Base-by-base conservation (phyloP, 176 grass and related monocot species). In the Carex scoparia region DNA sequence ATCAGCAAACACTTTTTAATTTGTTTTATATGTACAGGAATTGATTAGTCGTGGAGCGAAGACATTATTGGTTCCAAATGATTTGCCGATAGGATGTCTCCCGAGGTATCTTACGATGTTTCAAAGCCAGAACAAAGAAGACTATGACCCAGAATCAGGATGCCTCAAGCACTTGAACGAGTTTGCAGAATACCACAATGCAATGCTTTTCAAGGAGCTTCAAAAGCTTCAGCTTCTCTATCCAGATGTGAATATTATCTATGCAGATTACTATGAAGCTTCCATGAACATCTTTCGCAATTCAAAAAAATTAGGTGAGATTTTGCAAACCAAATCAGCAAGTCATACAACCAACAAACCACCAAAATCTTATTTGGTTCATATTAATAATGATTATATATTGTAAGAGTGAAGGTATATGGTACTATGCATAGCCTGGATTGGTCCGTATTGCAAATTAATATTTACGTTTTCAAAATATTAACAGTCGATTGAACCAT, bases 81-180 rank as follows among this genome's bases (percentile, higher is more conserved):
- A 95, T 82, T 91, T 98, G 48, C 96, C 96, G 18, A 93, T 95
- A 18, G 96, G 96, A 2, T 98, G 96, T 12, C 28, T 90, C 31
- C 91, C 96, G 13, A 53, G 54, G 7, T 98, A 95, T 67, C 78
- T 98, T 2, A 87, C 85, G 35, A 53, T 91, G 38, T 95, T 95
- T 46, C 91, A 87, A 84, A 98, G 88, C 65, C 10, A 79, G n/a
- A 87, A 87, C 2, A 89, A 76, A 56, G 87, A 94, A 79, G 90
- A 94, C 85, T 98, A 98, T 18, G 93, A 98, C 23, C 72, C 85
- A 79, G 70, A 86, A 19, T 95, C 91, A 13, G 96, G 96, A n/a
- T 98, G 96, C 85, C 84, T 94, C 49, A 89, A 82, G 27, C 89
- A 93, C 87, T 86, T 95, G 60, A 98, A 98, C 3, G 91, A 92